A percentile compares a stretch with the other conserved stretches of the same genome.
Conservation (phyloP, 768 basidiomycete genomes). For the Dacryopinax spathularia region DNA sequence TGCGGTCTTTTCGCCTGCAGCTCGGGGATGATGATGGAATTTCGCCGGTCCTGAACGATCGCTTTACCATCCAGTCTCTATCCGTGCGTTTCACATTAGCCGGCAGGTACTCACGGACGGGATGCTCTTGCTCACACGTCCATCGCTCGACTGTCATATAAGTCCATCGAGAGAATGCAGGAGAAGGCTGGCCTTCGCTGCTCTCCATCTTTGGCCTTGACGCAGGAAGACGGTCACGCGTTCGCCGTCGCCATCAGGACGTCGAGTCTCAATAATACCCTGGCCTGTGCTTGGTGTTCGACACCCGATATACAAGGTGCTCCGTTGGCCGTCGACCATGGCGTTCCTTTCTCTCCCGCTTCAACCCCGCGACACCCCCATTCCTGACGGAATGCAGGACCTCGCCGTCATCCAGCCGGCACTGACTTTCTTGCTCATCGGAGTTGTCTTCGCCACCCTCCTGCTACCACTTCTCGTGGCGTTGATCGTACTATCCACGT, state of each 20-base stretch:
- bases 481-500: constrained; percentile 25
- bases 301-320: neutral
- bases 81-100: neutral
- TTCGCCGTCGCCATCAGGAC: neutral
- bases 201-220: neutral
- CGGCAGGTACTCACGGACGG: no score
- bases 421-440: constrained; percentile 20
- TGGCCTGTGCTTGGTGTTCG: neutral
- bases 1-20: neutral
- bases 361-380: constrained; percentile 4
- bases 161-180: neutral
- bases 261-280: neutral
- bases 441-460: constrained; percentile 21
- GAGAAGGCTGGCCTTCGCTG: neutral
- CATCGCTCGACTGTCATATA: neutral
- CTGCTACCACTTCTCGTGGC: constrained; percentile 25
- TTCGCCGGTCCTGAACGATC: no score
- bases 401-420: constrained; percentile 19
- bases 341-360: neutral
- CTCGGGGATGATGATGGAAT: neutral
- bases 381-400: constrained; percentile 21
- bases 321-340: neutral
- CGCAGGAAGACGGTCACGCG: neutral
- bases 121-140: no score
- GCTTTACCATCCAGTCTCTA: neutral